Conservation (phyloP, 495 filamentous ascomycete genomes). For the Penicillium argentinense region DNA sequence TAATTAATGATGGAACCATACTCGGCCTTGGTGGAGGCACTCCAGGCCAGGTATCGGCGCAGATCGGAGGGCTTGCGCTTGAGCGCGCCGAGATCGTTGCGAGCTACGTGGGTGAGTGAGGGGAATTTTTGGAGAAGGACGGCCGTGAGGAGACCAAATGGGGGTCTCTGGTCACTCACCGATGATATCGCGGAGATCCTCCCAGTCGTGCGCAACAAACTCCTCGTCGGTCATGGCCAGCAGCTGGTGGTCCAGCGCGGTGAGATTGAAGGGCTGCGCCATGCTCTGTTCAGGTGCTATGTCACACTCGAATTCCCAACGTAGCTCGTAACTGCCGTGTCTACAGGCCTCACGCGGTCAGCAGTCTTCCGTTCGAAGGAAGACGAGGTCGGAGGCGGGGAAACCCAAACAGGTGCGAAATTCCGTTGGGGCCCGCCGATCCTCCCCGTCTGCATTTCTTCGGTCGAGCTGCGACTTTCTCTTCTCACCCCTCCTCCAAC, state of each 20-base stretch:
- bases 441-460: constrained; percentile 5
- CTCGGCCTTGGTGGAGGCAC: constrained; percentile 59
- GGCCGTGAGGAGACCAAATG: constrained; percentile 2
- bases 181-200: constrained; percentile 64
- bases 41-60: constrained; percentile 81
- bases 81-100: constrained; percentile 72
- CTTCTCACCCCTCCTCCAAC: neutral
- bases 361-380: too few species aligned
- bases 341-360: too few species aligned
- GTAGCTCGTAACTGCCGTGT: too few species aligned
- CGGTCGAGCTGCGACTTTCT: neutral
- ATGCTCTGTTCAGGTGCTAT: too few species aligned
- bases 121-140: constrained; percentile 4
- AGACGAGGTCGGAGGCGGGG: constrained; percentile 56
- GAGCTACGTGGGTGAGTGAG: constrained; percentile 39
- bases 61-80: constrained; percentile 83
- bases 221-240: constrained; percentile 70
- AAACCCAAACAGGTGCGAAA: constrained; percentile 20
- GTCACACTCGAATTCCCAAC: too few species aligned
- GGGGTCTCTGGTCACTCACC: constrained; percentile 49
- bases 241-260: constrained; percentile 62
- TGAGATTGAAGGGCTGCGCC: constrained; percentile 61
- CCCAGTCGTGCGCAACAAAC: constrained; percentile 67
- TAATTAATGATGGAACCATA: constrained; percentile 81
- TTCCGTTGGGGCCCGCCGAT: constrained; percentile 22